phyloP scores from a whole-genome alignment of 2,329 filamentous ascomycete species.

The Penicillium vulpinum region DNA sequence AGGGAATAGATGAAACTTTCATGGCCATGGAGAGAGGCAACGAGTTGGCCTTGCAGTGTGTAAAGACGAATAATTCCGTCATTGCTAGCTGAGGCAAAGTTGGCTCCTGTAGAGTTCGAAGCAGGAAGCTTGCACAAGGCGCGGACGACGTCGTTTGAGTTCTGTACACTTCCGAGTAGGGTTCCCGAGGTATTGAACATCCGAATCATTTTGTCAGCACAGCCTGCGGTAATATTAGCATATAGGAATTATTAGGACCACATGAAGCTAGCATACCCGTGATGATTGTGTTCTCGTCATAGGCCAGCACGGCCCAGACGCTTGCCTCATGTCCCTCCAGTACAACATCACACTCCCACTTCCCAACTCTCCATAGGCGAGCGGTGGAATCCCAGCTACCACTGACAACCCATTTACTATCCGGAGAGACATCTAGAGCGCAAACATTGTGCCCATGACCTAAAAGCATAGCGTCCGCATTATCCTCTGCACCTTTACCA shows the following conservation, averaged over 20 bases:
- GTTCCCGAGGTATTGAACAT: conserved; percentile 70
- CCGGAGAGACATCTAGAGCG: conserved; percentile 73
- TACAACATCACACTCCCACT: conserved; percentile 74
- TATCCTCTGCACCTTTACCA: conserved; percentile 64
- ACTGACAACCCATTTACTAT: conserved; percentile 75
- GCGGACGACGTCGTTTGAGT: conserved; percentile 79
- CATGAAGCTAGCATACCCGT: conserved; percentile 54
- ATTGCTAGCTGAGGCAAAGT: conserved; percentile 94
- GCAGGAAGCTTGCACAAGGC: conserved; percentile 80
- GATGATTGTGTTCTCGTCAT: conserved; percentile 75
- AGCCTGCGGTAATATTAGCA: conserved; percentile 53
- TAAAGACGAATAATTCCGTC: conserved; percentile 86
- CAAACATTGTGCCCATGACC: conserved; percentile 89
- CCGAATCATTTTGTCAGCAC: conserved; percentile 85
- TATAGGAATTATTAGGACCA: not conserved
- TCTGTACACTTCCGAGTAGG: conserved; percentile 64
- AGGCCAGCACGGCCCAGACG: conserved; percentile 89
- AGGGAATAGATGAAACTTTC: conserved; percentile 94
- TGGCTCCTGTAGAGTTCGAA: conserved; percentile 75
- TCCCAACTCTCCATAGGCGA: conserved; percentile 79
- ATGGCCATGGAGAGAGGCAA: conserved; percentile 80
- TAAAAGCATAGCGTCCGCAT: conserved; percentile 80
- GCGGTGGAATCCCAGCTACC: conserved; percentile 92
- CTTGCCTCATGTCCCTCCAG: conserved; percentile 75
- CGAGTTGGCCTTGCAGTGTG: conserved; percentile 73